phyloP scores from a whole-genome alignment of 441 rosid species.

The Arabidopsis lyrata region DNA sequence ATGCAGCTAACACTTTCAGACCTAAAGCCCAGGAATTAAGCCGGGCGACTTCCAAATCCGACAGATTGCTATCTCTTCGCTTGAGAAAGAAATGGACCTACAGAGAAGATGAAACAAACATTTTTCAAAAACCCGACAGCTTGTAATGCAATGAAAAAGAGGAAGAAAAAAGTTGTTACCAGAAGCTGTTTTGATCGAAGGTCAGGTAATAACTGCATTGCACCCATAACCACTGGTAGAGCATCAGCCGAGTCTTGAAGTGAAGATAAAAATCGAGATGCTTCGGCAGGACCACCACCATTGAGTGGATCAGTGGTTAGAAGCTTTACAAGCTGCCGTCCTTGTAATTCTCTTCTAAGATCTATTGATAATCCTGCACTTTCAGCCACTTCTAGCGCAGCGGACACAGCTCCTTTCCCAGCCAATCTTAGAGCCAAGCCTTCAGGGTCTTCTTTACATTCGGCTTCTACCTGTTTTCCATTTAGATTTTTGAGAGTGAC shows the following conservation, averaged over 20 bases:
- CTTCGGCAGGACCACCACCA: conserved; percentile 99
- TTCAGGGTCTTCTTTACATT: conserved; percentile 93
- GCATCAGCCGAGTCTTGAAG: conserved; percentile 95
- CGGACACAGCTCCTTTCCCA: conserved; percentile 98
- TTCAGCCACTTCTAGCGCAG: conserved; percentile 98
- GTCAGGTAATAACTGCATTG: conserved; percentile 96
- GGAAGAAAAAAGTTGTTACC: conserved; percentile 53
- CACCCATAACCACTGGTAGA: conserved; percentile 97
- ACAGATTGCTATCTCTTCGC: conserved; percentile 87
- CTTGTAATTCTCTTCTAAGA: conserved; percentile 95
- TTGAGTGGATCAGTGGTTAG: conserved; percentile 96
- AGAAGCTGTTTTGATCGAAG: conserved; percentile 98
- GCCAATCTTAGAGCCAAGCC: conserved; percentile 98
- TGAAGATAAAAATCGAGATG: conserved; percentile 98
- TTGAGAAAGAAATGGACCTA: conserved; percentile 98
- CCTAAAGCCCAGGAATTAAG: conserved; percentile 99
- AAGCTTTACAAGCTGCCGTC: conserved; percentile 98
- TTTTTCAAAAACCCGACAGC: conserved; percentile 1
- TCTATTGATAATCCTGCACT: conserved; percentile 91
- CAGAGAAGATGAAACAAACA: conserved; percentile 45
- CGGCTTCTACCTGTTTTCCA: conserved; percentile 81
- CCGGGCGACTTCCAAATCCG: conserved; percentile 81
- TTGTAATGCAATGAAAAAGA: conserved; percentile 34
- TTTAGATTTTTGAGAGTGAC: conserved; percentile 27
- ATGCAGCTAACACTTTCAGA: conserved; percentile 93